These are phyloP conservation scores for Mesembryanthemum crystallinum DNA, from an alignment of 148 eudicot genomes.

Conservation along the genomic window DNA sequence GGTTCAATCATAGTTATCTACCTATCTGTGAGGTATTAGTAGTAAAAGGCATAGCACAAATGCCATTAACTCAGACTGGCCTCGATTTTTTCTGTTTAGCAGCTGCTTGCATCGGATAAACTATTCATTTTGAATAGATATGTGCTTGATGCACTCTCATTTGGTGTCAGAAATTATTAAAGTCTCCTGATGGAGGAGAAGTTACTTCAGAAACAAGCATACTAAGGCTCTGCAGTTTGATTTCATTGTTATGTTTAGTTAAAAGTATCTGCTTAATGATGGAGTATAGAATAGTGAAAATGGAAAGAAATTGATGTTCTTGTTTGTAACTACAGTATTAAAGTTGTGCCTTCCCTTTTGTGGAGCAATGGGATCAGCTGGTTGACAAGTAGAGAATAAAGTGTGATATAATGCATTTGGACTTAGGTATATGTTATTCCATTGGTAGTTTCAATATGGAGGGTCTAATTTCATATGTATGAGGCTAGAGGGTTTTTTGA, in stretches of 20 bases:
- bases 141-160: background rate
- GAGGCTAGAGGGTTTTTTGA: background rate
- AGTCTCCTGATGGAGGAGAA: background rate
- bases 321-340: background rate
- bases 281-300: background rate
- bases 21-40: background rate
- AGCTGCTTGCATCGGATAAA: background rate
- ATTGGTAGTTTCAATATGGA: background rate
- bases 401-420: background rate
- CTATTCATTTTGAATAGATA: background rate
- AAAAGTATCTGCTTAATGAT: background rate
- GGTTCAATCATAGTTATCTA: background rate
- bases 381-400: background rate
- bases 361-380: background rate
- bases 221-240: background rate
- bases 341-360: background rate
- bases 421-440: background rate
- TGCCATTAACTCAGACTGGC: background rate
- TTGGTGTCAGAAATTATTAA: background rate
- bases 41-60: background rate
- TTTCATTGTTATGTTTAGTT: background rate
- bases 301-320: background rate
- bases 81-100: background rate
- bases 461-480: no score
- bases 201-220: background rate